Conservation (phyloP, 2,329 filamentous ascomycete species). For the Aspergillus hiratsukae region DNA sequence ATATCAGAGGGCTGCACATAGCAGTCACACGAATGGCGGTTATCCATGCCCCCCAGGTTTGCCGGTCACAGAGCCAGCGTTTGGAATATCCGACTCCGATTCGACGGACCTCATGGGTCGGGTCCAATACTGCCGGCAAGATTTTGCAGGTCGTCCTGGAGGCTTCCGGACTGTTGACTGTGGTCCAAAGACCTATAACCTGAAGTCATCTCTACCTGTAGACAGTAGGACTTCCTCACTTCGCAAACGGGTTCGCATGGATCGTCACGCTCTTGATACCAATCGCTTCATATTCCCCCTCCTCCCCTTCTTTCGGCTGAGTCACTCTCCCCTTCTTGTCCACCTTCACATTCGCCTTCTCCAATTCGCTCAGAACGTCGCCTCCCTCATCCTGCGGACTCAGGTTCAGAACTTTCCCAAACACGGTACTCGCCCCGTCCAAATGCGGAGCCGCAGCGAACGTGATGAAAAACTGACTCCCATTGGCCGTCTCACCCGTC, state of each 20-base stretch:
- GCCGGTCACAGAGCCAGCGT: not conserved
- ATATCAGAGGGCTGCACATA: not conserved
- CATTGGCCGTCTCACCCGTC: conserved; percentile 43
- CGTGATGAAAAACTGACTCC: conserved; percentile 62
- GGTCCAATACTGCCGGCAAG: not conserved
- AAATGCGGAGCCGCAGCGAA: conserved; percentile 59
- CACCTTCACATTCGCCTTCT: conserved; percentile 56
- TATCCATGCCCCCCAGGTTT: not conserved
- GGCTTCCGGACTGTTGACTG: not conserved
- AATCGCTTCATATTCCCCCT: conserved; percentile 46
- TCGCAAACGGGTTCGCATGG: conserved; percentile 63
- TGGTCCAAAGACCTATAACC: not conserved
- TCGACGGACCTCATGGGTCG: not conserved
- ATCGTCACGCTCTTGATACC: conserved; percentile 55
- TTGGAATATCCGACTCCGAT: not conserved
- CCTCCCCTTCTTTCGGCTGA: conserved; percentile 38
- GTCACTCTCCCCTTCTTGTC: conserved; percentile 59
- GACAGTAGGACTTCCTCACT: conserved; percentile 29
- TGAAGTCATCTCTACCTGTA: not conserved
- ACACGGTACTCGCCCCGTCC: conserved; percentile 64
- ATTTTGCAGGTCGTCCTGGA: not conserved
- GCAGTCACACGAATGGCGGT: not conserved
- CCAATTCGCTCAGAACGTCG: conserved; percentile 47
- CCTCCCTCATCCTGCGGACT: conserved; percentile 42
- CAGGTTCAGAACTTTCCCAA: conserved; percentile 54